phyloP scores from a whole-genome alignment of 2,329 filamentous ascomycete species.

The Penicillium sp. region DNA sequence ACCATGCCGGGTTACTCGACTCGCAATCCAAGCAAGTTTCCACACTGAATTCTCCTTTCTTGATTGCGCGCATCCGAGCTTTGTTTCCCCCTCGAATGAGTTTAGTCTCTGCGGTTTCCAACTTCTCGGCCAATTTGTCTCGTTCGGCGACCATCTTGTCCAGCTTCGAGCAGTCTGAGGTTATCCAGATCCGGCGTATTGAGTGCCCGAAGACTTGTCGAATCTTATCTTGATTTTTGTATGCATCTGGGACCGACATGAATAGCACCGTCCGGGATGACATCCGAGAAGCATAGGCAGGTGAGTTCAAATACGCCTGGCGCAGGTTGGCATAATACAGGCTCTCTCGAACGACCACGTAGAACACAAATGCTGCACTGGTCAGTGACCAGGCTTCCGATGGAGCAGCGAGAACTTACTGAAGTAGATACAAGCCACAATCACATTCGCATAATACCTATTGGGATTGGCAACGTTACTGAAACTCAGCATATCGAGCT shows the following conservation, averaged over 20 bases:
- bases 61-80: conserved; percentile 63
- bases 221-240: conserved; percentile 72
- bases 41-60: conserved; percentile 22
- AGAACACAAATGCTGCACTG: conserved; percentile 70
- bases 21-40: conserved; percentile 34
- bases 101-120: conserved; percentile 86
- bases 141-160: conserved; percentile 77
- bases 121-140: conserved; percentile 72
- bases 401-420: conserved; percentile 42
- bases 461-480: conserved; percentile 68
- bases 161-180: conserved; percentile 73
- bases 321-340: conserved; percentile 90
- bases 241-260: conserved; percentile 76
- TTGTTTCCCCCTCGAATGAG: conserved; percentile 78
- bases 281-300: conserved; percentile 77
- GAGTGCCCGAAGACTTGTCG: conserved; percentile 77
- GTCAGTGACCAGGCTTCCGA: conserved; percentile 7
- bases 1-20: conserved; percentile 28
- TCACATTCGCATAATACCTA: conserved; percentile 76
- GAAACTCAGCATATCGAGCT: conserved; percentile 80
- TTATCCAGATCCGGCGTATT: conserved; percentile 83
- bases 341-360: conserved; percentile 80
- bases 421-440: conserved; percentile 78
- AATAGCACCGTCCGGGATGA: conserved; percentile 89
- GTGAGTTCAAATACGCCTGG: conserved; percentile 86